Evolutionary conservation across 768 basidiomycete species (phyloP).

Genomic region (Lanmaoa pseudosensibilis): DNA sequence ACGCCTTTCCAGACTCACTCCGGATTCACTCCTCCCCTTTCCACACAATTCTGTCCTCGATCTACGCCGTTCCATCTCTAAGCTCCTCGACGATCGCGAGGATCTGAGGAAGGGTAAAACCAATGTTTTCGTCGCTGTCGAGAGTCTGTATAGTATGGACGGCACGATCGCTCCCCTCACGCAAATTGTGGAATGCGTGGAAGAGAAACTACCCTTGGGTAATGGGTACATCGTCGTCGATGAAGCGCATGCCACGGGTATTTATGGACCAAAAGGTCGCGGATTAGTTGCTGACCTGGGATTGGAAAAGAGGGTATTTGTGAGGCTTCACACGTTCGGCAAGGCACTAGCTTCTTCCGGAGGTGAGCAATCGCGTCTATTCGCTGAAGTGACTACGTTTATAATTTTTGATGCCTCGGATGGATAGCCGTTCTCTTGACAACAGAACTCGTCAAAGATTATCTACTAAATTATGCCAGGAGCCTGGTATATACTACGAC

Average conservation of each 20-base stretch:
- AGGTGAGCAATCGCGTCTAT: slow-evolving; percentile 50
- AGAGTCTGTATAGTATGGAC: slow-evolving; percentile 95
- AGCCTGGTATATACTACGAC: slow-evolving; percentile 92
- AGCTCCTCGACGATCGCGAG: slow-evolving; percentile 39
- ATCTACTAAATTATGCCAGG: slow-evolving; percentile 89
- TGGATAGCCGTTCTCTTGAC: slow-evolving; percentile 72
- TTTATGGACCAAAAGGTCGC: slow-evolving; percentile 77
- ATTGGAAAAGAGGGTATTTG: slow-evolving; percentile 68
- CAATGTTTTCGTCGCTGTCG: slow-evolving; percentile 79
- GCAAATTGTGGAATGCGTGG: slow-evolving; percentile 62
- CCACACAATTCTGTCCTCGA: slow-evolving; percentile 66
- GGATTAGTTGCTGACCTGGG: slow-evolving; percentile 74
- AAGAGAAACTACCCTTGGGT: slow-evolving; percentile 56
- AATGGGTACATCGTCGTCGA: slow-evolving; percentile 82
- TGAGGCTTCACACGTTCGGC: slow-evolving; percentile 88
- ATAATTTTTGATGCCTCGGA: neutral
- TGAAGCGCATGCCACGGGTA: slow-evolving; percentile 91
- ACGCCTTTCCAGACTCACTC: slow-evolving; percentile 53
- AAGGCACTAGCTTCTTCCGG: slow-evolving; percentile 86
- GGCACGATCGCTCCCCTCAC: slow-evolving; percentile 81
- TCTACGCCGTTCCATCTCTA: slow-evolving; percentile 46
- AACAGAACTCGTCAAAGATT: slow-evolving; percentile 69
- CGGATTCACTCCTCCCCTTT: slow-evolving; percentile 49
- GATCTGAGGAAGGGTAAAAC: slow-evolving; percentile 39
- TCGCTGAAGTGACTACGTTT: neutral